Percentiles rank a stretch among this genome's conserved stretches.
Conservation (phyloP, 371 early-diverging fungal genomes). For the Rhizopus stolonifer region DNA sequence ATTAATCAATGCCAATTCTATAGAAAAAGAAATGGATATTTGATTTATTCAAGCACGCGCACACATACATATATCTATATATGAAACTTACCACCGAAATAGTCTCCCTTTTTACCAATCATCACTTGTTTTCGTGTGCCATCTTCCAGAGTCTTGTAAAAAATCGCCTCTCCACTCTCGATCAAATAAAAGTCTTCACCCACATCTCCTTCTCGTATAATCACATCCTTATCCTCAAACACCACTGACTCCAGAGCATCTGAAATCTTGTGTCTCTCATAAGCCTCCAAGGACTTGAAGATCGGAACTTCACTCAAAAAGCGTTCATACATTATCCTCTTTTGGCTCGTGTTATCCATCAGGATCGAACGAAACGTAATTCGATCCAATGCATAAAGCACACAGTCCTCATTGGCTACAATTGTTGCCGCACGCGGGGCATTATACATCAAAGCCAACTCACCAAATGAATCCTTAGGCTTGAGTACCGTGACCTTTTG, state of each 20-base stretch:
- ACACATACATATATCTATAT: too few species aligned
- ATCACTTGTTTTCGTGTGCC: slow-evolving; percentile 52
- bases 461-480: slow-evolving; percentile 81
- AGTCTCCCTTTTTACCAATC: slow-evolving; percentile 77
- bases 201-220: slow-evolving; percentile 83
- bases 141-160: slow-evolving; percentile 62
- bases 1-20: slow-evolving; percentile 83
- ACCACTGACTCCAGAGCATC: slow-evolving; percentile 86
- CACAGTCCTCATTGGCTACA: slow-evolving; percentile 59
- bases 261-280: slow-evolving; percentile 91
- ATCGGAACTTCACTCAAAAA: slow-evolving; percentile 82
- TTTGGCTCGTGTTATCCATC: slow-evolving; percentile 72
- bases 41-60: too few species aligned
- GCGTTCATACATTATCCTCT: slow-evolving; percentile 76
- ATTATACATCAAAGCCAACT: slow-evolving; percentile 91
- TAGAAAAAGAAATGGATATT: slow-evolving; percentile 29
- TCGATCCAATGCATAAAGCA: slow-evolving; percentile 85
- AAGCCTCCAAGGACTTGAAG: slow-evolving; percentile 79
- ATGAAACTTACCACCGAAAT: slow-evolving; percentile 75
- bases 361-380: slow-evolving; percentile 77
- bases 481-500: slow-evolving; percentile 66
- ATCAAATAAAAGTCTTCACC: slow-evolving; percentile 82
- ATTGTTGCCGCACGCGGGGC: slow-evolving; percentile 90
- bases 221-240: slow-evolving; percentile 75
- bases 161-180: slow-evolving; percentile 79